Evolutionary conservation across 306 rosid genomes (phyloP).

Genomic region (Echinosophora koreensis): DNA sequence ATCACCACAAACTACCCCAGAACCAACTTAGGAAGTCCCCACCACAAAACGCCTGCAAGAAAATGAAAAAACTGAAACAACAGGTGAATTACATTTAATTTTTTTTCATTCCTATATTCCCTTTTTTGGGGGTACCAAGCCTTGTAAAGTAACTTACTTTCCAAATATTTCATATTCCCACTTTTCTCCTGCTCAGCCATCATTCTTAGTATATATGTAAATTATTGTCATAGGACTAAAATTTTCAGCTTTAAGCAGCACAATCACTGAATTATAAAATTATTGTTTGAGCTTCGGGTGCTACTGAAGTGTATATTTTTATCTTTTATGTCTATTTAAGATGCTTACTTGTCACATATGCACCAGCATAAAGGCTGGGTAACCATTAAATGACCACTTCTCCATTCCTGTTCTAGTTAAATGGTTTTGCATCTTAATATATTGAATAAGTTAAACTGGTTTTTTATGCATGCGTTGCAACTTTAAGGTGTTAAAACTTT

Average conservation of each 20-base stretch:
- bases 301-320: neutral
- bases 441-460: neutral
- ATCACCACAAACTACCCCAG: no score
- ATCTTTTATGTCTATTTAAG: slow-evolving; percentile 2
- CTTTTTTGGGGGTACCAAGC: neutral
- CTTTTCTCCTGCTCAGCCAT: slow-evolving; percentile 9
- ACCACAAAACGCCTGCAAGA: no score
- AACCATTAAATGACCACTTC: slow-evolving; percentile 21
- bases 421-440: slow-evolving; percentile 6
- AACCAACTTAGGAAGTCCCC: no score
- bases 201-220: neutral
- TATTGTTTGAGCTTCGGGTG: slow-evolving; percentile 5
- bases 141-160: neutral
- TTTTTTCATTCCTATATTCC: no score
- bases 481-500: slow-evolving; percentile 11
- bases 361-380: neutral
- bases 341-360: slow-evolving; percentile 10
- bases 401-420: slow-evolving; percentile 32
- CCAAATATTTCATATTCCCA: slow-evolving; percentile 7
- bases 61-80: no score
- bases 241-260: slow-evolving; percentile 12
- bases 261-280: neutral
- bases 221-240: neutral
- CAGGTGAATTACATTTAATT: no score
- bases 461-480: slow-evolving; percentile 22